Conservation (phyloP, 2,329 filamentous ascomycete genomes). For the Orbilia blumenaviensis region DNA sequence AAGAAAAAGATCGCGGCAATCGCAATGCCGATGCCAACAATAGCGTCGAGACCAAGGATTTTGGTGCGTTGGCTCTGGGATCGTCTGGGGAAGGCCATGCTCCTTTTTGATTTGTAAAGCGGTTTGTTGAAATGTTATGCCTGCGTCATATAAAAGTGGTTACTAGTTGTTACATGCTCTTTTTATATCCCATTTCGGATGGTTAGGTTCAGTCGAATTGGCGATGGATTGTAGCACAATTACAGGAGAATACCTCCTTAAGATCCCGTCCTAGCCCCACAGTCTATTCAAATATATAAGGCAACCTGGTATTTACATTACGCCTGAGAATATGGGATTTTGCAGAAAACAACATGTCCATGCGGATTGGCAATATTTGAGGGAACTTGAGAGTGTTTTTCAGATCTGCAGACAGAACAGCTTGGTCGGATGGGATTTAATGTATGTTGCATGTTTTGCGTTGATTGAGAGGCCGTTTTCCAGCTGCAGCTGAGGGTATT, state of each 20-base stretch:
- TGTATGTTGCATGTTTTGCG: conserved; percentile 9
- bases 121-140: too few species aligned
- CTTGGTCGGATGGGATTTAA: neutral
- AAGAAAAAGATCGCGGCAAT: conserved; percentile 22
- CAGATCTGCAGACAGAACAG: neutral
- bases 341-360: neutral
- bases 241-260: too few species aligned
- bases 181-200: too few species aligned
- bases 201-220: too few species aligned
- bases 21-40: conserved; percentile 21
- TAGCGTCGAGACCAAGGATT: conserved; percentile 22
- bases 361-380: conserved; percentile 4
- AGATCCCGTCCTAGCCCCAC: too few species aligned
- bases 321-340: neutral
- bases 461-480: neutral
- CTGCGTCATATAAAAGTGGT: too few species aligned
- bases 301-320: too few species aligned
- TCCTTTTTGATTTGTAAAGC: neutral
- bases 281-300: too few species aligned
- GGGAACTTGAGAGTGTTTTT: neutral
- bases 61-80: neutral
- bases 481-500: neutral
- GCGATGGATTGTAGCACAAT: too few species aligned
- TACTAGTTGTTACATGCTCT: too few species aligned
- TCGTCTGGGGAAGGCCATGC: neutral